Evolutionary conservation across 768 basidiomycete genomes (phyloP).

Genomic region (Naganishia onofrii): DNA sequence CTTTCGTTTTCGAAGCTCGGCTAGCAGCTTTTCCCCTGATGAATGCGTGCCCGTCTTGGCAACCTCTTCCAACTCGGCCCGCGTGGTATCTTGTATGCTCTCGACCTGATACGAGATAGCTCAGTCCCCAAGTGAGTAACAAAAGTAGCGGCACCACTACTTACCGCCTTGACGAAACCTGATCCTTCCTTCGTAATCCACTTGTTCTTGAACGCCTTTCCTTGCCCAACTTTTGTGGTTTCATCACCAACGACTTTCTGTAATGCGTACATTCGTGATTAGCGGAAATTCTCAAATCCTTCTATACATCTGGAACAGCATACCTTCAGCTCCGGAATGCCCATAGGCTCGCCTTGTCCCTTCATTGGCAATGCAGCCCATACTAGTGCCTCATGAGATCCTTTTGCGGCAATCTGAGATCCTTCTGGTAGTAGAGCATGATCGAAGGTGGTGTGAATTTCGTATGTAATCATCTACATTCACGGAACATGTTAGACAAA

Average conservation of each 20-base stretch:
- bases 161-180: slow-evolving; percentile 75
- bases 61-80: slow-evolving; percentile 70
- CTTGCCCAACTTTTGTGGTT: slow-evolving; percentile 87
- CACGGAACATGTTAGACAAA: not conserved
- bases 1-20: slow-evolving; percentile 88
- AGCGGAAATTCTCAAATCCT: not conserved
- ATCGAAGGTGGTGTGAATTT: slow-evolving; percentile 64
- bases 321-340: slow-evolving; percentile 67
- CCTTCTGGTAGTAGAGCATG: slow-evolving; percentile 82
- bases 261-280: not conserved
- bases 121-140: not conserved
- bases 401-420: slow-evolving; percentile 67
- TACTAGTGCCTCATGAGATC: slow-evolving; percentile 92
- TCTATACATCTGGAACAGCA: slow-evolving; percentile 16
- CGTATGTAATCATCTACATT: slow-evolving; percentile 74
- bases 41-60: slow-evolving; percentile 68
- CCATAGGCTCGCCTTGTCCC: slow-evolving; percentile 67
- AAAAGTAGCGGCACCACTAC: slow-evolving; percentile 53
- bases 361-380: slow-evolving; percentile 77
- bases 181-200: slow-evolving; percentile 92
- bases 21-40: slow-evolving; percentile 74
- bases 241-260: slow-evolving; percentile 72
- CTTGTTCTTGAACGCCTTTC: slow-evolving; percentile 90
- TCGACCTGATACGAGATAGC: slow-evolving; percentile 56
- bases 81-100: slow-evolving; percentile 71